These are phyloP conservation scores for Fomitopsis betulina DNA, from an alignment of 1,284 basidiomycete species.

Conservation along the genomic window DNA sequence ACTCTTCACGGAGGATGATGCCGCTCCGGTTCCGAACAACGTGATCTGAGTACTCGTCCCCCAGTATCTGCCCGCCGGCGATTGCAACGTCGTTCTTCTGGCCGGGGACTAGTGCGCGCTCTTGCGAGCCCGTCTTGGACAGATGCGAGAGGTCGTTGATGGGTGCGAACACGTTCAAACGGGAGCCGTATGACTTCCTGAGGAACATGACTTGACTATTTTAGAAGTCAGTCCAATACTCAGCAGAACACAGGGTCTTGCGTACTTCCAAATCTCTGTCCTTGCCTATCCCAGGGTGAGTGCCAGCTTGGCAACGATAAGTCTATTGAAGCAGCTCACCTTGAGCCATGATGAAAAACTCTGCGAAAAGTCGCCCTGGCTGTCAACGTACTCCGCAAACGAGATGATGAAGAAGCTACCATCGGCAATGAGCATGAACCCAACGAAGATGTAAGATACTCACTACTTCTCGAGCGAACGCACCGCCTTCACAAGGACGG, in stretches of 20 bases:
- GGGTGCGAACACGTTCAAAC: conserved; percentile 85
- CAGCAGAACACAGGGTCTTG: background rate
- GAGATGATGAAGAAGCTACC: conserved; percentile 90
- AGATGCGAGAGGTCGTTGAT: conserved; percentile 81
- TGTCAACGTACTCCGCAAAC: conserved; percentile 89
- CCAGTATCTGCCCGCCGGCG: conserved; percentile 80
- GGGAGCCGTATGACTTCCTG: conserved; percentile 71
- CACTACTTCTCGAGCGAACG: conserved; percentile 82
- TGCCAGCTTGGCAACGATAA: background rate
- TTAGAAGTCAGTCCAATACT: background rate
- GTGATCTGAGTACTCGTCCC: conserved; percentile 92
- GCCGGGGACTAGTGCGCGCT: conserved; percentile 52
- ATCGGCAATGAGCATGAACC: background rate
- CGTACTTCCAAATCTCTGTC: conserved; percentile 93
- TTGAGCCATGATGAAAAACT: conserved; percentile 88
- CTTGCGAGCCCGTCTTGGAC: conserved; percentile 59
- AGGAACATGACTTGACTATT: conserved; percentile 81
- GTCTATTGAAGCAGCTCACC: conserved; percentile 37
- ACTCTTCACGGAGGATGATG: conserved; percentile 88
- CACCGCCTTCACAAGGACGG: conserved; percentile 56
- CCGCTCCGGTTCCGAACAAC: conserved; percentile 93
- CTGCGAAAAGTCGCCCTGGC: conserved; percentile 58
- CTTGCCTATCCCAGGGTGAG: conserved; percentile 47
- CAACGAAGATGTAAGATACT: conserved; percentile 16
- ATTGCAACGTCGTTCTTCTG: conserved; percentile 75